These are phyloP conservation scores for Trypanosoma lewisi DNA, from an alignment of 208 protist species.

Conservation along the genomic window DNA sequence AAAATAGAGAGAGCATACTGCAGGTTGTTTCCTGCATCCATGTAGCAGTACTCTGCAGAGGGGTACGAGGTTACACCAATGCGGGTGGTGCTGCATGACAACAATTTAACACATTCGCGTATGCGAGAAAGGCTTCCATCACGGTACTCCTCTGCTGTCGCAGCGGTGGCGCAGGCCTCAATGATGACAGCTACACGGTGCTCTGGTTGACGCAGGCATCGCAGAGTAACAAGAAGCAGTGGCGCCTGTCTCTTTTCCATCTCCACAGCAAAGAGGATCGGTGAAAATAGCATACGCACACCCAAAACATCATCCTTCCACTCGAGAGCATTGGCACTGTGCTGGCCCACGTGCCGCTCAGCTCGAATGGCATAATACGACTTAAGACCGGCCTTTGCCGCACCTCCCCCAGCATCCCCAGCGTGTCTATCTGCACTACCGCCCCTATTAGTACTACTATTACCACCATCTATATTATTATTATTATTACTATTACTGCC, in stretches of 20 bases:
- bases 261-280: slow-evolving; percentile 64
- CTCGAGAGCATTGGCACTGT: slow-evolving; percentile 63
- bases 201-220: slow-evolving; percentile 57
- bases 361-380: slow-evolving; percentile 66
- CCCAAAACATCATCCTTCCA: slow-evolving; percentile 80
- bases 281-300: slow-evolving; percentile 66
- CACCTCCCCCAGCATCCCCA: neutral
- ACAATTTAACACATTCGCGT: slow-evolving; percentile 51
- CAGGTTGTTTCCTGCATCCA: slow-evolving; percentile 48
- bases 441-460: neutral
- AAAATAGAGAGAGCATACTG: slow-evolving; percentile 74
- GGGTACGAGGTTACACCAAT: slow-evolving; percentile 62
- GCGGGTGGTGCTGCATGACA: slow-evolving; percentile 46
- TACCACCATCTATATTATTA: neutral
- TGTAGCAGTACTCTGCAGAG: slow-evolving; percentile 80
- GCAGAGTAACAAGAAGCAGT: slow-evolving; percentile 65
- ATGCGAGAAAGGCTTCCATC: slow-evolving; percentile 61
- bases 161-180: slow-evolving; percentile 44
- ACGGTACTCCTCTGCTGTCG: slow-evolving; percentile 55
- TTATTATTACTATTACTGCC: too few relatives aligned
- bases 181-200: slow-evolving; percentile 70
- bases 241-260: slow-evolving; percentile 82
- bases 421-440: neutral
- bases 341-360: slow-evolving; percentile 61
- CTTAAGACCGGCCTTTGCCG: slow-evolving; percentile 8